Evolutionary conservation across 352 stramenopile genomes (phyloP).

Genomic region (Globisporangium alternatum): DNA sequence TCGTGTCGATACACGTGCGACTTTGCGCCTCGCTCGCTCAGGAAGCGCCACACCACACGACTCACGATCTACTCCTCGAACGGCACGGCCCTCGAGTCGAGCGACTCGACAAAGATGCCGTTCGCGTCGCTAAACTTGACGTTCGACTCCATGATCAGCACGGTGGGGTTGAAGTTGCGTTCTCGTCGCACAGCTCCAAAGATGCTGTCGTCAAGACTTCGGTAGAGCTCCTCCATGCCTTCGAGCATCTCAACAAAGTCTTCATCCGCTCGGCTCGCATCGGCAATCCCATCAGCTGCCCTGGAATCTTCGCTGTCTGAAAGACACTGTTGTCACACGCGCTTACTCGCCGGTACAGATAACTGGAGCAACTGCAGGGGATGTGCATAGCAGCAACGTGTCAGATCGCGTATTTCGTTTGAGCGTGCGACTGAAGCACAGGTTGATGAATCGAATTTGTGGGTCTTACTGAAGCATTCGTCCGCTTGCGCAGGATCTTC

Average conservation of each 20-base stretch:
- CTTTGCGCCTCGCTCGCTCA: background rate
- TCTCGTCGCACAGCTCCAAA: background rate
- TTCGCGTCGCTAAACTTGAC: background rate
- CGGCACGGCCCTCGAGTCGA: background rate
- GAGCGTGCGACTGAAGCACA: background rate
- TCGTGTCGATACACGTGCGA: background rate
- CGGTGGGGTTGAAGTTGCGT: background rate
- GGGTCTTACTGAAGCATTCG: background rate
- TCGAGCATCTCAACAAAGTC: background rate
- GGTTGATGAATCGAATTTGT: background rate
- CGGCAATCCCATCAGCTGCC: background rate
- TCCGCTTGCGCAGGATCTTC: conserved; percentile 21
- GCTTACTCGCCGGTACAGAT: background rate
- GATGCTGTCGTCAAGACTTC: background rate
- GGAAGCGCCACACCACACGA: background rate
- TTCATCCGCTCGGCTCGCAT: background rate
- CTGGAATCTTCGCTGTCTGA: too few relatives aligned
- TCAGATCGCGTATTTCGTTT: background rate
- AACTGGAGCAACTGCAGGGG: background rate
- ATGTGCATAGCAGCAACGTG: background rate
- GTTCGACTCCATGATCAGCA: background rate
- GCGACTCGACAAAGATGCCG: background rate
- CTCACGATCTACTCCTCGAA: background rate
- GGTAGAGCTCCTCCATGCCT: background rate
- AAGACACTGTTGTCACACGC: background rate